Evolutionary conservation across 1,139 yeast genomes (phyloP).

Genomic region (Geotrichum europaeum): DNA sequence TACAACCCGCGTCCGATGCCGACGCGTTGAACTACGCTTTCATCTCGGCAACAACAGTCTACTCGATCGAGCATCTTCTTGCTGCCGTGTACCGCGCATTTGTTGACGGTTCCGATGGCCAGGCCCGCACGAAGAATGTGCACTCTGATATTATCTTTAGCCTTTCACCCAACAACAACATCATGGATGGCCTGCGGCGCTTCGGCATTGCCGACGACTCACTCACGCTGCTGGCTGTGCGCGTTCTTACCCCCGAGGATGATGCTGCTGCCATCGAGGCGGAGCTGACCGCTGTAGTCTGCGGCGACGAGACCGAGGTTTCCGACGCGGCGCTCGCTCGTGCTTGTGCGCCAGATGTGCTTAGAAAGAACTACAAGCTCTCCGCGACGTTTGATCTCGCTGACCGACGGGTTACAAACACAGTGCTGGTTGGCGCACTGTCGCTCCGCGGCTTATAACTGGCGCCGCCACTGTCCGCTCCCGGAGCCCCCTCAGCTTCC

Average conservation of each 20-base stretch:
- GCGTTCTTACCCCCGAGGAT: slow-evolving; percentile 27
- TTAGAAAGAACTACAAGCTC: slow-evolving; percentile 36
- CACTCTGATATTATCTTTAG: slow-evolving; percentile 51
- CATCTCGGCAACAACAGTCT: slow-evolving; percentile 41
- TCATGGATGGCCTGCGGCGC: slow-evolving; percentile 43
- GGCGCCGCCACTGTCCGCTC: neutral
- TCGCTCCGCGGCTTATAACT: slow-evolving; percentile 17
- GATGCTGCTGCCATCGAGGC: slow-evolving; percentile 7
- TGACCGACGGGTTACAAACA: slow-evolving; percentile 9
- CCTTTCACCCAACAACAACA: slow-evolving; percentile 47
- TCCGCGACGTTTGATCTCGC: slow-evolving; percentile 17
- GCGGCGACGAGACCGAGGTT: slow-evolving; percentile 29
- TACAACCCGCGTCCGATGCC: slow-evolving; percentile 28
- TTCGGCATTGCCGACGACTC: slow-evolving; percentile 43
- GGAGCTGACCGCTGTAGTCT: slow-evolving; percentile 15
- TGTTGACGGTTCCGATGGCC: slow-evolving; percentile 38
- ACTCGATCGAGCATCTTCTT: slow-evolving; percentile 44
- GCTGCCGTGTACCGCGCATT: slow-evolving; percentile 48
- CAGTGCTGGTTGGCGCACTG: slow-evolving; percentile 18
- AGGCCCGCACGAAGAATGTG: slow-evolving; percentile 43
- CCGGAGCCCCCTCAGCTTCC: neutral
- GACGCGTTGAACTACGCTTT: slow-evolving; percentile 42
- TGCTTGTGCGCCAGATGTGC: slow-evolving; percentile 32
- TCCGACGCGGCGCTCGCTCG: slow-evolving; percentile 33
- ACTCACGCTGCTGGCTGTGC: slow-evolving; percentile 35